Percentiles rank a stretch among this genome's conserved stretches.
phyloP scores from a whole-genome alignment of 1,139 yeast species.

The Lodderomyces oxycetoniae region DNA sequence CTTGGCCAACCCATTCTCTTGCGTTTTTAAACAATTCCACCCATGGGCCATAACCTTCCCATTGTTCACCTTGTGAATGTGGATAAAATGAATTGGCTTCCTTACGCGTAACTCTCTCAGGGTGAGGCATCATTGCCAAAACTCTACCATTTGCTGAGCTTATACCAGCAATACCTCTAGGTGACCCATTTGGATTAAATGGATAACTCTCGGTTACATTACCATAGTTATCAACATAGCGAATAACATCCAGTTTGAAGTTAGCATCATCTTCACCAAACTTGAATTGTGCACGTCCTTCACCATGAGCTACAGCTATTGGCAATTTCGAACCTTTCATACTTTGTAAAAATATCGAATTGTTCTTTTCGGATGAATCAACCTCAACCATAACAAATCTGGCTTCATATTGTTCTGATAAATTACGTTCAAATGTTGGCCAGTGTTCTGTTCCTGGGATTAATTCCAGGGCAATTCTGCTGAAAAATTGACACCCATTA shows the following conservation, averaged over 20 bases:
- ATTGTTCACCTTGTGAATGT: slow-evolving; percentile 51
- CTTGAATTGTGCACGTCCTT: slow-evolving; percentile 82
- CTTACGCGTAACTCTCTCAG: slow-evolving; percentile 87
- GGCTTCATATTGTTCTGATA: slow-evolving; percentile 94
- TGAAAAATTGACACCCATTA: slow-evolving; percentile 96
- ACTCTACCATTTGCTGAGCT: slow-evolving; percentile 90
- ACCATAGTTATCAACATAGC: slow-evolving; percentile 90
- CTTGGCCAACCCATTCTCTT: slow-evolving; percentile 80
- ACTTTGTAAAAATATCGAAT: slow-evolving; percentile 75
- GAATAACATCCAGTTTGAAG: slow-evolving; percentile 54
- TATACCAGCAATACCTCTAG: slow-evolving; percentile 90
- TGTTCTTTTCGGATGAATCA: slow-evolving; percentile 42
- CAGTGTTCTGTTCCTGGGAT: slow-evolving; percentile 95
- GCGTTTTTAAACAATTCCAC: slow-evolving; percentile 88
- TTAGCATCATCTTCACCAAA: slow-evolving; percentile 34
- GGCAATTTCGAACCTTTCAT: slow-evolving; percentile 94
- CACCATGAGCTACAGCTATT: slow-evolving; percentile 98
- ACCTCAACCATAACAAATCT: slow-evolving; percentile 90
- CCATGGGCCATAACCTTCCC: slow-evolving; percentile 92
- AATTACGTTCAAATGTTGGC: slow-evolving; percentile 94
- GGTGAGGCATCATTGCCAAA: slow-evolving; percentile 99
- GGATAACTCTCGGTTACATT: slow-evolving; percentile 79
- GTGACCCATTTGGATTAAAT: slow-evolving; percentile 94
- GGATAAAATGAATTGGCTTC: slow-evolving; percentile 95
- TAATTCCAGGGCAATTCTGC: slow-evolving; percentile 78